Conservation (phyloP, 495 filamentous ascomycete species). For the Halenospora varia region DNA sequence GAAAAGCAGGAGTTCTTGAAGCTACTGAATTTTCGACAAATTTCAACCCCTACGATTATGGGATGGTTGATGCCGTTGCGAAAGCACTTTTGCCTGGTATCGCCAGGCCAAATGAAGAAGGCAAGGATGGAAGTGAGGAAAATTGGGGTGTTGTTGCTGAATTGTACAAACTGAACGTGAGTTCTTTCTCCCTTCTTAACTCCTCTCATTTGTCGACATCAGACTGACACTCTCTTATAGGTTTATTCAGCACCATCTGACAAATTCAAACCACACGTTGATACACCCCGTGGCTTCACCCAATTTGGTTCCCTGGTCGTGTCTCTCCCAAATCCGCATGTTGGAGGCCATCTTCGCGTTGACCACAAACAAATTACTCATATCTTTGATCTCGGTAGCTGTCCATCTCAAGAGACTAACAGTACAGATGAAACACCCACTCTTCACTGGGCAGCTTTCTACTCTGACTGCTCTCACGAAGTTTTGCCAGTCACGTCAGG, state of each 20-base stretch:
- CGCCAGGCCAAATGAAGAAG: no score
- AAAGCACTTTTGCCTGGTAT: conserved; percentile 38
- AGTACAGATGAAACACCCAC: no score
- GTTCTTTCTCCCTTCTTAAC: conserved; percentile 10
- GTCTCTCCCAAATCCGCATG: no score
- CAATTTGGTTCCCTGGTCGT: conserved; percentile 55
- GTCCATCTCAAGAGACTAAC: no score
- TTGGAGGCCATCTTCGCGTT: no score
- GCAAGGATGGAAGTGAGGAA: not conserved
- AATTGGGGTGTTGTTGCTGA: conserved; percentile 34
- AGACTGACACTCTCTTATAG: conserved; percentile 13
- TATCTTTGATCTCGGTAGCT: no score
- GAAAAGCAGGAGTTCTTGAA: conserved; percentile 48
- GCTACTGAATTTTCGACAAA: conserved; percentile 36
- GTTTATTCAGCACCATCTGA: conserved; percentile 51
- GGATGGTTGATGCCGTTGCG: conserved; percentile 46
- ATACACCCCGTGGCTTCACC: conserved; percentile 43
- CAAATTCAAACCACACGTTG: conserved; percentile 48
- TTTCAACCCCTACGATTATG: conserved; percentile 48
- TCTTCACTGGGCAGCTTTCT: no score
- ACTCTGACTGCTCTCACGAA: no score
- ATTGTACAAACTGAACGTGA: conserved; percentile 55
- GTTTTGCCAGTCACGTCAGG: no score
- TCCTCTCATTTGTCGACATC: not conserved
- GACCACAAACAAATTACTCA: no score